Conservation (phyloP, 306 rosid species). For the Rosa rugosa region DNA sequence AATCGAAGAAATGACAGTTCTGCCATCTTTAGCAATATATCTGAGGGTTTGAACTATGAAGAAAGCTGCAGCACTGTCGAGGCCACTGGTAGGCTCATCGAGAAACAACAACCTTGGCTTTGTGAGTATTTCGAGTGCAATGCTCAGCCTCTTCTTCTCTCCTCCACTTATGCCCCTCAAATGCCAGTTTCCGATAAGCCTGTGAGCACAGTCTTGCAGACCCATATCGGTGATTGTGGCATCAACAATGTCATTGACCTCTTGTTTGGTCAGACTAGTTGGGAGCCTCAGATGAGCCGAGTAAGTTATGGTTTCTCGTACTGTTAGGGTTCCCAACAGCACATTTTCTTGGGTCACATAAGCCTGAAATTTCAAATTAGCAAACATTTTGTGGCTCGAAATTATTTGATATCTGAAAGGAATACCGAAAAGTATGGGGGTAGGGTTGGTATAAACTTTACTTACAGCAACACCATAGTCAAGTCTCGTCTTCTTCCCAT, state of each 20-base stretch:
- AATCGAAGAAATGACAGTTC: slow-evolving; percentile 77
- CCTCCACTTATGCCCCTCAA: slow-evolving; percentile 92
- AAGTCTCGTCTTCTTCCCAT: slow-evolving; percentile 66
- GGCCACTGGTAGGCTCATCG: slow-evolving; percentile 93
- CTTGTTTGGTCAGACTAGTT: slow-evolving; percentile 49
- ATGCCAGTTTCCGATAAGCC: slow-evolving; percentile 82
- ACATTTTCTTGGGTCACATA: slow-evolving; percentile 90
- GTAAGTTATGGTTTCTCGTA: slow-evolving; percentile 75
- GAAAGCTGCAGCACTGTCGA: slow-evolving; percentile 92
- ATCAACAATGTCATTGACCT: slow-evolving; percentile 52
- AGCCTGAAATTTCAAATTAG: slow-evolving; percentile 40
- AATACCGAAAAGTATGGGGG: background rate
- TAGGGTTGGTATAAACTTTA: background rate
- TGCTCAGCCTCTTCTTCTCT: slow-evolving; percentile 84
- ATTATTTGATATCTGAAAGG: background rate
- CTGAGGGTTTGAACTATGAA: slow-evolving; percentile 80
- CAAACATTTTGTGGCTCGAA: background rate
- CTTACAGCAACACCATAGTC: slow-evolving; percentile 75
- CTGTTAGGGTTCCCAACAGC: slow-evolving; percentile 81
- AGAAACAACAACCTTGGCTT: slow-evolving; percentile 79
- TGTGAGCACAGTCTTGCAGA: slow-evolving; percentile 74
- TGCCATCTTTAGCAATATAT: slow-evolving; percentile 72
- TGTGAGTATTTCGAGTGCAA: slow-evolving; percentile 88
- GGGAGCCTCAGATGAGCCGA: slow-evolving; percentile 89
- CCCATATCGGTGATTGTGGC: slow-evolving; percentile 78